These are phyloP conservation scores for Leishmania arabica DNA, from an alignment of 208 protist species.

Conservation along the genomic window DNA sequence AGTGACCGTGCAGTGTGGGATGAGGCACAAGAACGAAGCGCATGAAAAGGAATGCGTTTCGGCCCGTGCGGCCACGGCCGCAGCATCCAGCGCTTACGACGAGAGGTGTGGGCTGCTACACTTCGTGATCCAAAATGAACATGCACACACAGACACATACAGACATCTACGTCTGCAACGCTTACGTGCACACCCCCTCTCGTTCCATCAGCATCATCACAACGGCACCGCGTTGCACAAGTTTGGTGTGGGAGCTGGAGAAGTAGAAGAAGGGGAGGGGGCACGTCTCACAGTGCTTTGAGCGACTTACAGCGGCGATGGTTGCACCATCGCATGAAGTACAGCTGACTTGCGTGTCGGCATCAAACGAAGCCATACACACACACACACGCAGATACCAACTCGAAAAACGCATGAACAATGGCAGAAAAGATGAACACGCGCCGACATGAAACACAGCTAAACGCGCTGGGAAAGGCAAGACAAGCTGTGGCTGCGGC, in stretches of 20 bases:
- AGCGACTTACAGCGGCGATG: not conserved
- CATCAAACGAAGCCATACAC: not conserved
- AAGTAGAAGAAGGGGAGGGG: not conserved
- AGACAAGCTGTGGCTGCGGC: not conserved
- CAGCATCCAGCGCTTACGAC: not conserved
- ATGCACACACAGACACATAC: not conserved
- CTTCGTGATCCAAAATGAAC: not conserved
- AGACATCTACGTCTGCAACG: not conserved
- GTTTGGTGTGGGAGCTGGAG: not conserved
- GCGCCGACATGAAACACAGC: not conserved
- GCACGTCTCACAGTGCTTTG: not conserved
- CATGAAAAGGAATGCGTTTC: not conserved
- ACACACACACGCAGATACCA: not conserved
- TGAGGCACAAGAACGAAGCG: not conserved
- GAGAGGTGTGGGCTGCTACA: not conserved
- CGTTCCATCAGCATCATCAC: not conserved
- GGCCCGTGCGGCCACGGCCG: not conserved
- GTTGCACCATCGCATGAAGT: not conserved
- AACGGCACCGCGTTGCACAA: not conserved
- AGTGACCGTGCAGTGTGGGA: not conserved
- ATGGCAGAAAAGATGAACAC: not conserved
- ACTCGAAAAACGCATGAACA: not conserved
- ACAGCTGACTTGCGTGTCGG: not conserved
- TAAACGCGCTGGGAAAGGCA: not conserved
- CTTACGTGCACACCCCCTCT: not conserved